These are phyloP conservation scores for Hypoxylon sp. DNA, from an alignment of 2,329 filamentous ascomycete genomes.

Conservation along the genomic window DNA sequence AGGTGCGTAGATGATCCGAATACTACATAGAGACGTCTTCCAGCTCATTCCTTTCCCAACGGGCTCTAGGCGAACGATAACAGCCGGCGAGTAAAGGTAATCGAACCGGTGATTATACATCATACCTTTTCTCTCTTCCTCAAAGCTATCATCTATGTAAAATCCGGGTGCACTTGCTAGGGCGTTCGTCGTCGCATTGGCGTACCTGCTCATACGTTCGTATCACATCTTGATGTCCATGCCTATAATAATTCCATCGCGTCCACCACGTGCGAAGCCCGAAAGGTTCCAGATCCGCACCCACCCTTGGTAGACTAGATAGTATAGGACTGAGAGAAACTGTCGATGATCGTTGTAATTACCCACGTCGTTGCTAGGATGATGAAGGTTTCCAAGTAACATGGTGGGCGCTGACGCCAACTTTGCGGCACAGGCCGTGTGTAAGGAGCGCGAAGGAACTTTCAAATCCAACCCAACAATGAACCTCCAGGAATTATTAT, in stretches of 20 bases:
- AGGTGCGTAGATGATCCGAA: too few relatives aligned
- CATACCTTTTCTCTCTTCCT: neutral
- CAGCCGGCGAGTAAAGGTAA: too few relatives aligned
- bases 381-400: neutral
- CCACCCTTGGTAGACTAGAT: slow-evolving; percentile 7
- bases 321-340: neutral
- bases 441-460: neutral
- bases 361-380: neutral
- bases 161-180: neutral
- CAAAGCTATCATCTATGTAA: neutral
- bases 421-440: neutral
- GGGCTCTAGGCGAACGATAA: too few relatives aligned
- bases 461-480: neutral
- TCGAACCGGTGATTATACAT: too few relatives aligned
- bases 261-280: slow-evolving; percentile 7
- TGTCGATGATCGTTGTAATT: neutral
- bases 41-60: too few relatives aligned
- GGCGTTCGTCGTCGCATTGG: too few relatives aligned
- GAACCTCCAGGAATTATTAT: too few relatives aligned
- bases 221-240: neutral
- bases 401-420: neutral
- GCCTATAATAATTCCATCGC: neutral
- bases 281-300: slow-evolving; percentile 8
- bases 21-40: too few relatives aligned
- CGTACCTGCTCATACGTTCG: neutral